Evolutionary conservation across 345 rosid species (phyloP), one percentile per base, ranked within the genome.

Genomic region (Citrus medica): DNA sequence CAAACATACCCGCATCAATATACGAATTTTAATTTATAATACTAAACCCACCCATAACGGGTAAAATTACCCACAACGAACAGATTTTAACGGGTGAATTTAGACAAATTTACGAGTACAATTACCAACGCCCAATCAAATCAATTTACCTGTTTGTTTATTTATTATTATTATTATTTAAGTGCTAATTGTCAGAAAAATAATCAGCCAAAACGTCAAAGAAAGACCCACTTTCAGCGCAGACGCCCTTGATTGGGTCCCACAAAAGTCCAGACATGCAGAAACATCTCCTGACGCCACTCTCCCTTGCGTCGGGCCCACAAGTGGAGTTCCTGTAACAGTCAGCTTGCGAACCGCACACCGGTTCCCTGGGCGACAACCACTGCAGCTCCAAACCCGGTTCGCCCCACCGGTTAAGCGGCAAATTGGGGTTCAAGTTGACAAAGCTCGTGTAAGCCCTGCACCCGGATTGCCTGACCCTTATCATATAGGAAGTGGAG

Each of bases 381-480:
- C 90, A 89, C 74, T 87, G 76, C 42, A 89, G 76, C 80, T 82
- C 89, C 77, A 89, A 38, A 1, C 86, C 92, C 0, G 90, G 88
- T 32, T 69, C 38, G 1, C 87, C 82, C 92, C 92, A 89, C 78
- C 13, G 69, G 59, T 37, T 35, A 58, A 84, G 82, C 2, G 89
- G 86, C 59, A 17, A 59, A 19, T 1, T n/a, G 40, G 79, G 7
- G 24, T 86, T 63, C 78, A 87, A 76, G 80, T 84, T 82, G 48
- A 86, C 90, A 38, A 87, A 87, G 76, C 88, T 86, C 24, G 79
- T 72, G 76, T 84, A 89, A 1, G 89, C 92, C n/a, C 79, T 66
- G 60, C 92, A 89, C 46, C 84, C 87, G 3, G 13, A 32, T 0
- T 84, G 81, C 46, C 84, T 73, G 10, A 85, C 76, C 78, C 86